Base-by-base conservation (phyloP, 73 alveolate species). In the Tetrahymena borealis region DNA sequence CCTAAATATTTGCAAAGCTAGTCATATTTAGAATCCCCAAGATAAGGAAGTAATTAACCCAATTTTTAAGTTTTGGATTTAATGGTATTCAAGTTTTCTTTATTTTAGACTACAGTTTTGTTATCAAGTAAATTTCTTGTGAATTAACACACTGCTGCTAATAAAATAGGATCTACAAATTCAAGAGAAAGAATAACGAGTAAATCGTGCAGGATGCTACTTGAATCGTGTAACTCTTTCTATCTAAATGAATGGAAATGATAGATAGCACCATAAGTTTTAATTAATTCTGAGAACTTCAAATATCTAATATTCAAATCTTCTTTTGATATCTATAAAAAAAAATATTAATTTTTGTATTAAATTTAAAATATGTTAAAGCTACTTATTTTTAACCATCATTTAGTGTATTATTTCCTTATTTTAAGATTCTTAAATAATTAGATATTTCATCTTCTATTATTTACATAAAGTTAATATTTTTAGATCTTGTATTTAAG, bases 91-190 rank as follows among this genome's bases (percentile, higher is more conserved):
- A 93, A 91, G 3, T 79, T 78, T 6, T 79, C 91, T 79, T 85
- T 85, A 41, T 79, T 42, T 35, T 79, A 43, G 0, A 85, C 38
- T 2, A 93, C 41, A 3, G 78, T 39, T 39, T 85, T 90, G 38
- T 93, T 93, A 33, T 93, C 43, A 36, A 93, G 91, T 33, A 93
- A 41, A 33, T 85, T 79, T 93, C 95, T 93, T 13, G 90, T 85
- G 90, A 85, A 93, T 15, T 79, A 36, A 40, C 93, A 85, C 3
- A 93, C 37, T 39, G 91, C 91, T 16, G 90, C 91, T 7, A 93
- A 32, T 79, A 93, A 93, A 93, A 39, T 79, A 32, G 95, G 95
- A 39, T 93, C 85, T 9, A 60, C 85, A 60, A 60, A 60, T 9
- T 60, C 85, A 5, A 60, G 28, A 60, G 85, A 60, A 60, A 60